Base-by-base conservation (phyloP, 2,329 filamentous ascomycete species). In the Bisporella sp. region DNA sequence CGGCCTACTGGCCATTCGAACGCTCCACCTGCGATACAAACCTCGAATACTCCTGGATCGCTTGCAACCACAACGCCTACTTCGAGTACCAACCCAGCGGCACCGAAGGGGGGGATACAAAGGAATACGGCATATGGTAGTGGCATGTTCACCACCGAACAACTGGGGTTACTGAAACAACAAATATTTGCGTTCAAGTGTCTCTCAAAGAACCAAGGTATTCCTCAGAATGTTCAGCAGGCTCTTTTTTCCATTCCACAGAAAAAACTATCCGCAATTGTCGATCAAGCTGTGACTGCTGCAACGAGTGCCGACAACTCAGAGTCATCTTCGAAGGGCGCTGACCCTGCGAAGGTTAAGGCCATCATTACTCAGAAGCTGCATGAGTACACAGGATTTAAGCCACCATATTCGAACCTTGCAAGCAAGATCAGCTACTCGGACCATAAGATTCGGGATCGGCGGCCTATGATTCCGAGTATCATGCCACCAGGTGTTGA, bases 181-280 rank as follows among this genome's bases (percentile, higher is more conserved):
- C 93, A 99, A 66, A 96, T 97, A 46, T 78, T 85, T 60, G 91
- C 92, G 0, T 97, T 96, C 71, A 95, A 95, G 69, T 78, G 90
- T 58, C 75, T 99, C 4, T 85, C 88, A 5, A 95, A 93, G 68
- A 96, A 96, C 59, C 76, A 86, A 11, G 85, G 90, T 1, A 81
- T 97, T 4, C 89, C 92, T 1, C 69, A 79, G 31, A 78, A 81
- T 55, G 79, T 96, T 57, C 89, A 95, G 65, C 87, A 92, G 63
- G 82, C 87, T 45, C 83, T 97, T 37, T 95, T 91, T 65, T 77
- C 85, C 42, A 82, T 86, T 51, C 81, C 85, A 45, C 79, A 84
- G 58, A 83, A 84, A 58, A 81, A 85, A 51, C 45, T 58, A 7
- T 41, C 57, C 30, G 49, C 56, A n/a, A 31, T 48, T 5, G 31